These are phyloP conservation scores for Auxenochlorella protothecoides DNA, from an alignment of 139 green algal species.

Conservation along the genomic window DNA sequence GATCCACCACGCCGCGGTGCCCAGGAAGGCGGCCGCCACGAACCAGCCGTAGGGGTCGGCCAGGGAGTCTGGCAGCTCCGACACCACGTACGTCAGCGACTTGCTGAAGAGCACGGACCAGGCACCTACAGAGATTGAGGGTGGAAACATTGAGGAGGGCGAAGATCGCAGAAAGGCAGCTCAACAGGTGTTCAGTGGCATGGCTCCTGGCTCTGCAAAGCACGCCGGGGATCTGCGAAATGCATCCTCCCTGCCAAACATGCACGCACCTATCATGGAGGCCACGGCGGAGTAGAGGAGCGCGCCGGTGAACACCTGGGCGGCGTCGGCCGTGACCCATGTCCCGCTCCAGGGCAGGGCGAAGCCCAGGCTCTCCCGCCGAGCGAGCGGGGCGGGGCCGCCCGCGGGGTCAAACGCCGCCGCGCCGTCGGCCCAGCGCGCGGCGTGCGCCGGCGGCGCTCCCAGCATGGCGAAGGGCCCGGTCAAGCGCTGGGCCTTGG, in stretches of 20 bases:
- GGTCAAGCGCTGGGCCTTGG: neutral
- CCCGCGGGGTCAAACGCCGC: neutral
- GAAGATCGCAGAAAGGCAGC: too few species aligned
- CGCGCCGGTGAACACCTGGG: slow-evolving; percentile 17
- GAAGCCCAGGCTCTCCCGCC: neutral
- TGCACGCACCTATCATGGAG: slow-evolving; percentile 22
- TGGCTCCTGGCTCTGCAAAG: too few species aligned
- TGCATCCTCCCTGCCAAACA: too few species aligned
- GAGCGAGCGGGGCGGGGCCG: neutral
- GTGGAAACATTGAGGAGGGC: too few species aligned
- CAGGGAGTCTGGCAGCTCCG: slow-evolving; percentile 19
- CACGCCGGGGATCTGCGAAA: too few species aligned
- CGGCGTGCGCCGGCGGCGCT: too few species aligned
- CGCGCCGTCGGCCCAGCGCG: too few species aligned
- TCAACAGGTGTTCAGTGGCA: too few species aligned
- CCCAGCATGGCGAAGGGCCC: neutral
- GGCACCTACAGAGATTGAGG: slow-evolving; percentile 18
- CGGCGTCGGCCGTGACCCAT: neutral
- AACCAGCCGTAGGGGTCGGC: slow-evolving; percentile 36
- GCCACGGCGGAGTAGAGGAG: slow-evolving; percentile 39
- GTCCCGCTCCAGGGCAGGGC: neutral
- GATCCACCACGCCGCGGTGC: slow-evolving; percentile 35
- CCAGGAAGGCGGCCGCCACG: slow-evolving; percentile 27
- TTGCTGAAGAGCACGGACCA: slow-evolving; percentile 43
- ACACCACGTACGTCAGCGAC: slow-evolving; percentile 35